These are phyloP conservation scores for Trichomonas tenax DNA, from an alignment of 208 protist species.

Conservation along the genomic window DNA sequence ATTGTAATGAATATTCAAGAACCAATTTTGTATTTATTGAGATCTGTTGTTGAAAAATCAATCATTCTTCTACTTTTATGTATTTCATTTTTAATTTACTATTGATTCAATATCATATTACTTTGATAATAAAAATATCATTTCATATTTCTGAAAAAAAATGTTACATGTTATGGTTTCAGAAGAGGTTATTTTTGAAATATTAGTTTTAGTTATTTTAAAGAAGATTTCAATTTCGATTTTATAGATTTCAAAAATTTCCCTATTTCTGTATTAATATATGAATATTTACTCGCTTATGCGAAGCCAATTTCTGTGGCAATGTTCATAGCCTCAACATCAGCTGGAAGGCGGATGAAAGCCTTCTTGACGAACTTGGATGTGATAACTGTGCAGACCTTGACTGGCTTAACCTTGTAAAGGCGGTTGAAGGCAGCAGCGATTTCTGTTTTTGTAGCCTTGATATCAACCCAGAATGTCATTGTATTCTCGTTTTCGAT, in stretches of 20 bases:
- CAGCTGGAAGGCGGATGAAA: not conserved
- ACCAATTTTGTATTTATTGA: too few species aligned
- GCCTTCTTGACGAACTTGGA: constrained; percentile 22
- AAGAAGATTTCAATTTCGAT: too few species aligned
- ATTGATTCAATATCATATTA: too few species aligned
- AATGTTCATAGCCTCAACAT: constrained; percentile 6
- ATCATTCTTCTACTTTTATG: too few species aligned
- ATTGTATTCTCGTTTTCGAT: constrained; percentile 19
- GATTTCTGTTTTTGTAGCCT: constrained; percentile 14
- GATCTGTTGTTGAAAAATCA: too few species aligned
- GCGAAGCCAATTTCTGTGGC: constrained; percentile 2
- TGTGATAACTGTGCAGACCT: not conserved
- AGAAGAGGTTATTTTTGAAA: too few species aligned
- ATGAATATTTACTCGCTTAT: not conserved
- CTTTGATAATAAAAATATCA: too few species aligned
- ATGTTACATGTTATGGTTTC: too few species aligned
- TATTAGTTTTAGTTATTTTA: too few species aligned
- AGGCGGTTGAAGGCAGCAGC: not conserved
- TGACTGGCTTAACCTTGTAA: constrained; percentile 7
- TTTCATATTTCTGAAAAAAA: too few species aligned
- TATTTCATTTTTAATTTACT: too few species aligned
- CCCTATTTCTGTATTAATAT: not conserved
- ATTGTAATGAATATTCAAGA: too few species aligned
- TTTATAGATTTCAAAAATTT: not conserved
- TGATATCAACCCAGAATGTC: not conserved